Conservation (phyloP, 805 yeast genomes). For the Maudiozyma barnettii region DNA sequence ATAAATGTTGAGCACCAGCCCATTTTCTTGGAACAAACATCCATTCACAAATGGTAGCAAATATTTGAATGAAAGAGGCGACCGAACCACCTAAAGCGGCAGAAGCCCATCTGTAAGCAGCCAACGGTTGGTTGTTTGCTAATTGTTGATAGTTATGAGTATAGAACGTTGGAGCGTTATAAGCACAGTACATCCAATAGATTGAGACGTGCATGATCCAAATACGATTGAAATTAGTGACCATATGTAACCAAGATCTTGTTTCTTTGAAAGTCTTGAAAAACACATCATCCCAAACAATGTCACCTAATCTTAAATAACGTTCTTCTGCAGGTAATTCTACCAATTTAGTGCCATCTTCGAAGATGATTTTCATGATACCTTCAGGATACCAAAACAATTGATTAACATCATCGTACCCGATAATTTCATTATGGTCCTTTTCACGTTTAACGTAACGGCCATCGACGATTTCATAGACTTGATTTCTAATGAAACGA, state of each 20-base stretch:
- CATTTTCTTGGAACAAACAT: conserved; percentile 92
- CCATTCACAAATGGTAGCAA: conserved; percentile 91
- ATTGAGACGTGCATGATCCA: conserved; percentile 89
- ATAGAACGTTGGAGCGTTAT: conserved; percentile 84
- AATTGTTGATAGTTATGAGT: conserved; percentile 80
- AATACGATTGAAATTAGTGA: conserved; percentile 94
- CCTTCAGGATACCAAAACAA: conserved; percentile 99
- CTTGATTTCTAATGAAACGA: conserved; percentile 69
- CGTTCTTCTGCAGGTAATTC: conserved; percentile 88
- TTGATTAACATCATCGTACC: conserved; percentile 98
- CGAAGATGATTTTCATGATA: conserved; percentile 75
- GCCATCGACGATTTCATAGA: conserved; percentile 72
- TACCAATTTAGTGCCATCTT: conserved; percentile 77
- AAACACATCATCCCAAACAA: conserved; percentile 84
- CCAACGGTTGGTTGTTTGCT: conserved; percentile 73
- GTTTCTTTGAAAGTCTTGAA: conserved; percentile 93
- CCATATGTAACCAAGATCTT: conserved; percentile 94
- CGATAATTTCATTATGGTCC: conserved; percentile 72
- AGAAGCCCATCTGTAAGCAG: conserved; percentile 88
- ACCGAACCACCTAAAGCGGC: conserved; percentile 87
- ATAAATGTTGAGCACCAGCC: conserved; percentile 98
- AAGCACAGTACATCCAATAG: conserved; percentile 93
- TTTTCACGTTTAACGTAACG: conserved; percentile 76
- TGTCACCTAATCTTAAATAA: conserved; percentile 81
- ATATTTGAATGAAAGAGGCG: conserved; percentile 70